These are phyloP conservation scores for fission yeast (Schizosaccharomyces pombe) DNA, from an alignment of 805 yeast species.

Conservation along the genomic window DNA sequence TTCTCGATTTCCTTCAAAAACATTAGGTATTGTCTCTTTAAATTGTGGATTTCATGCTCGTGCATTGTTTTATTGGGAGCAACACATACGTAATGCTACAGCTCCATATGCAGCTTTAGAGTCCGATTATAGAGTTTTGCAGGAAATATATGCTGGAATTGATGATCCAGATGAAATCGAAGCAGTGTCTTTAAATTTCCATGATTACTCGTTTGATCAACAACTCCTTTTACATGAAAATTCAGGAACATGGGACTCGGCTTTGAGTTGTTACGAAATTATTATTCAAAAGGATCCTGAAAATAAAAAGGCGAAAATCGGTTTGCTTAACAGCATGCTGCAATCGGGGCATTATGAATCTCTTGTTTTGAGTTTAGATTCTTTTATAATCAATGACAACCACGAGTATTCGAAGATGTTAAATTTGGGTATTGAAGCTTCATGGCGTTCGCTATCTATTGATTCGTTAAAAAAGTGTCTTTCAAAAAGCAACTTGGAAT, in stretches of 20 bases:
- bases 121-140: conserved; percentile 20
- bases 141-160: conserved; percentile 59
- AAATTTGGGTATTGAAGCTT: conserved; percentile 24
- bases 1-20: not conserved
- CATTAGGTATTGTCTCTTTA: not conserved
- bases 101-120: conserved; percentile 13
- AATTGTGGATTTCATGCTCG: conserved; percentile 73
- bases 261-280: conserved; percentile 62
- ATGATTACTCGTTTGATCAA: conserved; percentile 41
- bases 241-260: conserved; percentile 66
- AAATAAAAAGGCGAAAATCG: conserved; percentile 20
- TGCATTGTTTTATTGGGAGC: conserved; percentile 66
- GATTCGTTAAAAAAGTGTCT: not conserved
- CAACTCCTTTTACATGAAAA: conserved; percentile 62
- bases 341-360: conserved; percentile 58
- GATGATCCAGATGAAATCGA: conserved; percentile 78
- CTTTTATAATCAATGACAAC: not conserved
- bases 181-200: conserved; percentile 58
- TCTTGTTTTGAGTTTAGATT: not conserved
- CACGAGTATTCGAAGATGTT: not conserved
- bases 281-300: conserved; percentile 15
- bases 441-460: conserved; percentile 19
- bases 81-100: conserved; percentile 29
- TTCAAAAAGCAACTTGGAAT: not conserved
- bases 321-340: conserved; percentile 43